A percentile compares a stretch with the other conserved stretches of the same genome.
These are phyloP conservation scores for Sphagnum tenellum DNA, from an alignment of 225 moss, liverwort and hornwort genomes.

Conservation along the genomic window DNA sequence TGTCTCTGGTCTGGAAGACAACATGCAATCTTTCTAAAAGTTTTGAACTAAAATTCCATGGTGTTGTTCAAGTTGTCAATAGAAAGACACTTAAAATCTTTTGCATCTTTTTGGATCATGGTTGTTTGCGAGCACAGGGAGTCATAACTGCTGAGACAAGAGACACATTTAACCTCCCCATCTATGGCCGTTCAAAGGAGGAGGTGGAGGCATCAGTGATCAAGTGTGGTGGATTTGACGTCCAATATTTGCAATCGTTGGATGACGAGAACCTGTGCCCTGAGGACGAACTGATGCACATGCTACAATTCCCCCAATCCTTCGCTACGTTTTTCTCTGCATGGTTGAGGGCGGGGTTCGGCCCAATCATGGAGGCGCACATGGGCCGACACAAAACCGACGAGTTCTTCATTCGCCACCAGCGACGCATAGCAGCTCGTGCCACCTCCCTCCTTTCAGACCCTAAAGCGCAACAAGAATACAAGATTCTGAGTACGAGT, in stretches of 20 bases:
- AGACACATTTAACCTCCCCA: conserved; percentile 4
- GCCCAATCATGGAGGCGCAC: conserved; percentile 49
- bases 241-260: too few species aligned
- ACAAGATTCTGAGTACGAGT: too few species aligned
- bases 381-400: conserved; percentile 49
- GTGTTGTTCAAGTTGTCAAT: too few species aligned
- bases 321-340: conserved; percentile 58
- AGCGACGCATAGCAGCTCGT: conserved; percentile 25
- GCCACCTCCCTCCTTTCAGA: conserved; percentile 23
- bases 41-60: neutral
- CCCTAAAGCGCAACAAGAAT: conserved; percentile 8
- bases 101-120: too few species aligned
- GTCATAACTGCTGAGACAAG: neutral
- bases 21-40: neutral
- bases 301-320: conserved; percentile 51
- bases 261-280: conserved; percentile 39
- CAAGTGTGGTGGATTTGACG: too few species aligned
- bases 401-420: conserved; percentile 40
- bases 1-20: too few species aligned
- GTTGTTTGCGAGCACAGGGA: too few species aligned
- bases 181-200: too few species aligned
- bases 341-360: conserved; percentile 58
- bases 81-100: too few species aligned
- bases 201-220: too few species aligned
- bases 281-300: conserved; percentile 22